Percentiles rank a stretch among this genome's conserved stretches.
Conservation (phyloP, 2,329 filamentous ascomycete genomes). For the Penicillium aurantiogriseum region DNA sequence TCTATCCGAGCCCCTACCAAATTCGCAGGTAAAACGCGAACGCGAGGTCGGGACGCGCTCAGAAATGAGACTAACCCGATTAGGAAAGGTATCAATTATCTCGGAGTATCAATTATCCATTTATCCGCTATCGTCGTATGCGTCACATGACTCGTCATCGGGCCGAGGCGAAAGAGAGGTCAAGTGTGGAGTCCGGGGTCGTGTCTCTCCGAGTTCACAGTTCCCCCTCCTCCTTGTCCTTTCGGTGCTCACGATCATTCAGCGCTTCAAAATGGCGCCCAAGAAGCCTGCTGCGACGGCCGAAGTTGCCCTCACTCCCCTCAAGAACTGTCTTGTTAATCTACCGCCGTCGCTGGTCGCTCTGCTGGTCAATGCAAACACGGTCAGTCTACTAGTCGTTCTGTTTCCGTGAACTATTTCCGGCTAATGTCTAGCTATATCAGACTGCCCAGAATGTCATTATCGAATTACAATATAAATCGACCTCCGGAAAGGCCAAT, state of each 20-base stretch:
- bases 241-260: constrained; percentile 10
- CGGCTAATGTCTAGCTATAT: constrained; percentile 15
- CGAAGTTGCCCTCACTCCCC: constrained; percentile 78
- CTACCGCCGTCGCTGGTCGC: constrained; percentile 81
- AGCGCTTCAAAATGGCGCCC: constrained; percentile 40
- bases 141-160: constrained; percentile 20
- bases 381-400: constrained; percentile 56
- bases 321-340: constrained; percentile 95
- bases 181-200: constrained; percentile 23
- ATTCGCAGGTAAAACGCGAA: constrained; percentile 11
- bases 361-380: constrained; percentile 83
- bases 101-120: constrained; percentile 9
- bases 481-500: constrained; percentile 53
- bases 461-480: constrained; percentile 80
- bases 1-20: constrained; percentile 15
- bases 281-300: constrained; percentile 64
- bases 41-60: constrained; percentile 17
- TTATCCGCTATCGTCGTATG: background rate
- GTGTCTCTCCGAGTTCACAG: constrained; percentile 14
- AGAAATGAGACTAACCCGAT: constrained; percentile 7
- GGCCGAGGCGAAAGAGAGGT: constrained; percentile 32
- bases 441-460: constrained; percentile 94
- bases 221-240: constrained; percentile 14
- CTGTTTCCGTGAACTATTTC: constrained; percentile 5
- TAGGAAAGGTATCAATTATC: constrained; percentile 3